phyloP scores from a whole-genome alignment of 208 protist genomes.

The Novymonas esmeraldas region DNA sequence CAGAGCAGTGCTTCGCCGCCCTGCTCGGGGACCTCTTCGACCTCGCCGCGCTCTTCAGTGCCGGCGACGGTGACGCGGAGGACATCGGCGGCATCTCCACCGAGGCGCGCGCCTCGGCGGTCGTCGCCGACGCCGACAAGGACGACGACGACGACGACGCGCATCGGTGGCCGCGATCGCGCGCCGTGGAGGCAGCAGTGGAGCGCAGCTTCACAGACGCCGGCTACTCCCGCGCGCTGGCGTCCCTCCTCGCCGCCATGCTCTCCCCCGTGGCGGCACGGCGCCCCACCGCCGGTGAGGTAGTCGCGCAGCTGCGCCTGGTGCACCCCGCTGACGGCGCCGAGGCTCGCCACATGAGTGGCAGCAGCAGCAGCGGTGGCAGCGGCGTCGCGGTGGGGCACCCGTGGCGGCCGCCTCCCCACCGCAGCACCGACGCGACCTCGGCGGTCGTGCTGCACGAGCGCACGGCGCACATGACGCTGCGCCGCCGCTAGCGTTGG shows the following conservation, averaged over 20 bases:
- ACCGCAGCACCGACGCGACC: background rate
- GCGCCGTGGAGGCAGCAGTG: slow-evolving; percentile 27
- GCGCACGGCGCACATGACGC: slow-evolving; percentile 22
- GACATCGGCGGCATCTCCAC: too few relatives aligned
- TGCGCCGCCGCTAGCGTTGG: too few relatives aligned
- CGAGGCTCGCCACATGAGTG: too few relatives aligned
- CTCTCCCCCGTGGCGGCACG: slow-evolving; percentile 38
- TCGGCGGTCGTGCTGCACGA: slow-evolving; percentile 21
- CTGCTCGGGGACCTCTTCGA: slow-evolving; percentile 29
- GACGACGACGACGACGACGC: slow-evolving; percentile 16
- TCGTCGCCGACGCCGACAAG: background rate
- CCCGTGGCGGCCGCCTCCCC: background rate
- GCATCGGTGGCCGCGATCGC: slow-evolving; percentile 25
- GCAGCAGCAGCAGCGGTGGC: background rate
- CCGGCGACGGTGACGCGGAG: too few relatives aligned
- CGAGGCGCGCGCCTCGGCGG: too few relatives aligned
- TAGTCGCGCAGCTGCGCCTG: slow-evolving; percentile 27
- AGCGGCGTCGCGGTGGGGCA: background rate
- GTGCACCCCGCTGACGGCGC: background rate
- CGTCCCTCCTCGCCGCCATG: slow-evolving; percentile 15
- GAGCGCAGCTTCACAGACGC: background rate
- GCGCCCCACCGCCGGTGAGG: slow-evolving; percentile 19
- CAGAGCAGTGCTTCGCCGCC: slow-evolving; percentile 23
- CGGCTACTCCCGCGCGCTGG: slow-evolving; percentile 24
- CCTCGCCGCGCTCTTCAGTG: background rate